Evolutionary conservation across 2,329 filamentous ascomycete genomes (phyloP), one percentile per base, ranked within the genome.

Genomic region (Pestalotiopsis sp.): DNA sequence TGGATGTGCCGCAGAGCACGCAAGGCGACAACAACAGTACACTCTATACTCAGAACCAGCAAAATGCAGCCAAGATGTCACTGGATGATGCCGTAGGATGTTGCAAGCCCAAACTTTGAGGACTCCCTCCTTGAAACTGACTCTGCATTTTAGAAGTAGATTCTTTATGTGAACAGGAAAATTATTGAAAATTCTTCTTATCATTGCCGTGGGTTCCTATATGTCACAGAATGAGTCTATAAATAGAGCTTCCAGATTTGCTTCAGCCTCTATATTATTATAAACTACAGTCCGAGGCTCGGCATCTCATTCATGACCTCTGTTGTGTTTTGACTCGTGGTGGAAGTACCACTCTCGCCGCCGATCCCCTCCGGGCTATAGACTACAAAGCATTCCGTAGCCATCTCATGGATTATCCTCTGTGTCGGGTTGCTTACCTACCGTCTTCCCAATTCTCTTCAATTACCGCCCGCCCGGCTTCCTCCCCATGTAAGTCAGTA

Each of bases 1-100:
- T 85, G 36, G 83, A 85, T 71, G 80, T 84, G 41, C 83, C 82
- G 5, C 57, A 59, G 9, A 59, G 57, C 27, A 59, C 25, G 0
- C 57, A 59, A 36, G 27, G 57, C 3, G 23, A 11, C 23, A 59
- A 59, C 17, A 27, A 78, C 74, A 59, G 57, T 59, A 11, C 25
- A 7, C 27, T 59, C 25, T 27, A 59, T 27, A 23, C 23, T 7
- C 23, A 59, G 23, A 7, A 17, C 3, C 57, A 36, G 23, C 23
- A n/a, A 4, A 36, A 20, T 1, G 23, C 25, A 14, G 23, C 25
- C 23, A n/a, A n/a, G 57, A n/a, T 6, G 23, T 27, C 23, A 27
- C 25, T 3, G 4, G 27, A 4, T 13, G 23, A 36, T 13, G 27
- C 57, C 1, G 27, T 23, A 14, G 57, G 57, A 7, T 59, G 57